Base-by-base conservation (phyloP, 768 basidiomycete genomes). In the Plicaturopsis crispa region DNA sequence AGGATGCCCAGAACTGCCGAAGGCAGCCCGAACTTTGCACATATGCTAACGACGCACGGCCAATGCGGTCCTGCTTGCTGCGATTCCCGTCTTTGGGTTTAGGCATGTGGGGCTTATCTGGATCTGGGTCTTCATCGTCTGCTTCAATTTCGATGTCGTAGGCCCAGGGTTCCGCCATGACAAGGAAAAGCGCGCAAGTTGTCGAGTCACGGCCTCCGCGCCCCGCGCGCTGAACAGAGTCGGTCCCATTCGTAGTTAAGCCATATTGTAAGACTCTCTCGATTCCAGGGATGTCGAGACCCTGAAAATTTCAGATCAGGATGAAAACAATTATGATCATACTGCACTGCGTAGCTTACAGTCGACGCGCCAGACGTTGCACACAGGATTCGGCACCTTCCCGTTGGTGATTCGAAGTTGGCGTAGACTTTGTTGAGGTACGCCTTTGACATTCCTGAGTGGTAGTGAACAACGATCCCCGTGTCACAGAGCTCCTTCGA, bases 381-480 rank as follows among this genome's bases (percentile, higher is more conserved):
- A 41, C 48, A 44, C 5, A 59, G 43, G 5, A 60, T 45, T 5
- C 48, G 40, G 24, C 59, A 59, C 0, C 2, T 13, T 0, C 53
- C 48, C 21, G 49, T 33, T 3, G 33, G 30, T 0, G 41, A 4
- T 21, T 23, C 45, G 36, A 60, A 59, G 23, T 46, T 44, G 4
- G 48, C 18, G 22, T 54, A 56, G 0, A 42, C 47, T 4, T 42
- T 12, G 14, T 50, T 16, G 0, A 60, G 42, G 24, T 59, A 62
- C 6, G 39, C 32, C 4, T 42, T 31, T 0, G 57, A 59, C 58
- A 61, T 59, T 1, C 35, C 30, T 10, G 44, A 42, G 21, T 62
- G 50, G 24, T 61, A 61, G 22, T 58, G 53, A 3, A 14, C 28
- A 7, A 60, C 37, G 4, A 60, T 32, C 0, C 50, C 51, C 2